Evolutionary conservation across 129 eudicot genomes (phyloP).

Genomic region (Flaveria sonorensis): DNA sequence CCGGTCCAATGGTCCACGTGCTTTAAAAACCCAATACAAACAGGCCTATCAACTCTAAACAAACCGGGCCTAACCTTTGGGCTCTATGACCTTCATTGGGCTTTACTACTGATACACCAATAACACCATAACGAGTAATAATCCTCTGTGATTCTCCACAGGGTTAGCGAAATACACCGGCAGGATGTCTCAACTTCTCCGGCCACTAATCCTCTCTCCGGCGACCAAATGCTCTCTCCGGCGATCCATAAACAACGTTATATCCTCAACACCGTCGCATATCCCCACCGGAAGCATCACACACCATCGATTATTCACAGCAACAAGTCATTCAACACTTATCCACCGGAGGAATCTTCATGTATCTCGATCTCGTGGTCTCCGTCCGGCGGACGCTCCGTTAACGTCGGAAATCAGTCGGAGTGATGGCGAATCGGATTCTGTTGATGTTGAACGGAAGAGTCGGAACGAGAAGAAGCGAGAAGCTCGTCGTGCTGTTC

Average conservation of each 20-base stretch:
- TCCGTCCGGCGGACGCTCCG: conserved; percentile 49
- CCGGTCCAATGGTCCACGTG: too few species aligned
- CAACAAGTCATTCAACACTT: conserved; percentile 19
- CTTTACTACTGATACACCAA: background rate
- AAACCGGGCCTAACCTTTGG: background rate
- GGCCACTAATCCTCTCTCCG: conserved; percentile 49
- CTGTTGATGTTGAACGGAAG: conserved; percentile 36
- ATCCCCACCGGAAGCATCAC: conserved; percentile 19
- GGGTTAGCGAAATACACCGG: conserved; percentile 4
- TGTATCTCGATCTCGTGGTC: conserved; percentile 50
- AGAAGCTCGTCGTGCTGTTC: conserved; percentile 74
- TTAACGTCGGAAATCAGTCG: conserved; percentile 30
- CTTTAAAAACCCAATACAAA: too few species aligned
- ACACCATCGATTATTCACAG: conserved; percentile 5
- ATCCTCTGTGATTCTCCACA: background rate
- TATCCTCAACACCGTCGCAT: conserved; percentile 26
- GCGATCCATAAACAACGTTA: conserved; percentile 33
- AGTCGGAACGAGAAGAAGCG: conserved; percentile 87
- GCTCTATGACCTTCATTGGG: background rate
- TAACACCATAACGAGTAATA: too few species aligned
- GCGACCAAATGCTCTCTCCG: conserved; percentile 46
- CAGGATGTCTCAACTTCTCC: conserved; percentile 53
- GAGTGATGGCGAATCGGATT: conserved; percentile 45
- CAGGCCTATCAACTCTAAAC: too few species aligned
- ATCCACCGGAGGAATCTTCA: conserved; percentile 31